phyloP scores from a whole-genome alignment of 768 basidiomycete genomes.

The Pulveroboletus sp. region DNA sequence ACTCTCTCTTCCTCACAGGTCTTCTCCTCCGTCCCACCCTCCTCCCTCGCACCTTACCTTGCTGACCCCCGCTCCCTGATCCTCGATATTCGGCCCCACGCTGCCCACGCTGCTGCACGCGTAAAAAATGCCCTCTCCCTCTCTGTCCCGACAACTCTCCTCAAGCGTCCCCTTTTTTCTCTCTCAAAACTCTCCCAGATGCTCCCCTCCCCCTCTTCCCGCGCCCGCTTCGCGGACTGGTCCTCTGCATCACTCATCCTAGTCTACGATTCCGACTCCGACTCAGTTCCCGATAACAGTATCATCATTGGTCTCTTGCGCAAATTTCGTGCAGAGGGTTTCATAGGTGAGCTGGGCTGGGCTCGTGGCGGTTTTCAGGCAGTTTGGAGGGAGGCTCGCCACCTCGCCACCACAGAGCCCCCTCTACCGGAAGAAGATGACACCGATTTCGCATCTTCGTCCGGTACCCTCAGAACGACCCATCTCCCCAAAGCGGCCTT shows the following conservation, averaged over 20 bases:
- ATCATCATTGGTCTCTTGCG: slow-evolving; percentile 70
- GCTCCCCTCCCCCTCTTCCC: slow-evolving; percentile 61
- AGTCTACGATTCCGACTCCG: slow-evolving; percentile 82
- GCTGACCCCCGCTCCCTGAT: slow-evolving; percentile 48
- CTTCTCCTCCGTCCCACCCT: slow-evolving; percentile 26
- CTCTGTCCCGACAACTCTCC: slow-evolving; percentile 89
- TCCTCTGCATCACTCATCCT: slow-evolving; percentile 57
- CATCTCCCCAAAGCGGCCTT: slow-evolving; percentile 64
- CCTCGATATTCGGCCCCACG: slow-evolving; percentile 86
- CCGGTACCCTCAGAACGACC: slow-evolving; percentile 44
- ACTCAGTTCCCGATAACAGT: slow-evolving; percentile 51
- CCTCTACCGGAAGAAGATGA: slow-evolving; percentile 49
- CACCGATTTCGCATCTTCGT: slow-evolving; percentile 31
- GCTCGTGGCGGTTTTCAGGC: slow-evolving; percentile 79
- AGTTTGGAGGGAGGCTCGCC: slow-evolving; percentile 49
- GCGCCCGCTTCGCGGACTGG: slow-evolving; percentile 59
- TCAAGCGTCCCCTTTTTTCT: slow-evolving; percentile 86
- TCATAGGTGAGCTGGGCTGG: slow-evolving; percentile 64
- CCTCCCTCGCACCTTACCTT: slow-evolving; percentile 30
- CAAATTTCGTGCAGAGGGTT: slow-evolving; percentile 65
- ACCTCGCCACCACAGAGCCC: slow-evolving; percentile 48
- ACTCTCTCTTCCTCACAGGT: slow-evolving; percentile 4
- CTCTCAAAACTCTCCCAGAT: slow-evolving; percentile 72
- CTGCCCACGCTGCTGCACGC: slow-evolving; percentile 62
- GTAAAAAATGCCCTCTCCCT: slow-evolving; percentile 72